These are phyloP conservation scores for Eucalyptus pauciflora DNA, from an alignment of 345 rosid genomes.

Conservation along the genomic window DNA sequence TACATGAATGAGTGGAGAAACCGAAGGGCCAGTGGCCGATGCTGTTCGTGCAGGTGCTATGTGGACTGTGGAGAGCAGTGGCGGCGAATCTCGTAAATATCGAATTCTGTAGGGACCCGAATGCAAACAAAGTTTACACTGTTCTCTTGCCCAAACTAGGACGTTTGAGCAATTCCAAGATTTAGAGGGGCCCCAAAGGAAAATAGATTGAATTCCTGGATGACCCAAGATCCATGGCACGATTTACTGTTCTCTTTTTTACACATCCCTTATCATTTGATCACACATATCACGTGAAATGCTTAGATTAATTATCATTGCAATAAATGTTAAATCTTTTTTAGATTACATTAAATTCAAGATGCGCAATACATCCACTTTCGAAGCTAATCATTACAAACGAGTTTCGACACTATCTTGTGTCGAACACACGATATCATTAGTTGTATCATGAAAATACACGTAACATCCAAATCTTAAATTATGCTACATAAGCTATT, in stretches of 20 bases:
- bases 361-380: background rate
- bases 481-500: background rate
- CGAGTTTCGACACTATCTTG: fast-evolving
- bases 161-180: background rate
- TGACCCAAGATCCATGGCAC: background rate
- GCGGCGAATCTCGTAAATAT: background rate
- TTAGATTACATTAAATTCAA: background rate
- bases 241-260: background rate
- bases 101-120: background rate
- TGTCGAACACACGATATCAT: fast-evolving
- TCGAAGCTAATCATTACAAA: background rate
- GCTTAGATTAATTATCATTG: background rate
- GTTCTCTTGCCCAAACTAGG: background rate
- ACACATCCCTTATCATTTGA: background rate
- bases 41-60: background rate
- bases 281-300: background rate
- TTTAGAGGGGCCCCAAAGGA: background rate
- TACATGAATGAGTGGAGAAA: background rate
- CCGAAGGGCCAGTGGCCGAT: background rate
- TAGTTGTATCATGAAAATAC: background rate
- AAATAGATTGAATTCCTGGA: background rate
- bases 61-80: background rate
- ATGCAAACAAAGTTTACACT: background rate
- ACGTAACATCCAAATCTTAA: background rate
- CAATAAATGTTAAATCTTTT: background rate